Conservation (phyloP, 768 basidiomycete genomes). For the Pleurotus sapidus region DNA sequence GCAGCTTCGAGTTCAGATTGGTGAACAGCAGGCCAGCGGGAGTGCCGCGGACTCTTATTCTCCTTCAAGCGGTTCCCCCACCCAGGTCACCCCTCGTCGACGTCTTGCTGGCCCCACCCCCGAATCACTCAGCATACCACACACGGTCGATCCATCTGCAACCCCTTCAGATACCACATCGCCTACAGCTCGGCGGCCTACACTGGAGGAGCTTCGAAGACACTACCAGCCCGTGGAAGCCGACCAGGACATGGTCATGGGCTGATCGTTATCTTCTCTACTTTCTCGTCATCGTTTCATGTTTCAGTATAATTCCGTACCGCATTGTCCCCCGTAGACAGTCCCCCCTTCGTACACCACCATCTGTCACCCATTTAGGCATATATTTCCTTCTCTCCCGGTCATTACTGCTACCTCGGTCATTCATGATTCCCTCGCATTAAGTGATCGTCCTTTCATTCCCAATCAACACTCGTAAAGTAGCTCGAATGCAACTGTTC, state of each 20-base stretch:
- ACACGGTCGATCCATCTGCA: background rate
- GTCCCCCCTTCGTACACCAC: too few relatives aligned
- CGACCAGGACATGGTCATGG: conserved; percentile 5
- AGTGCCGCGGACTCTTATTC: background rate
- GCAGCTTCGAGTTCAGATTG: background rate
- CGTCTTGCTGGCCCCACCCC: background rate
- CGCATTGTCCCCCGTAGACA: too few relatives aligned
- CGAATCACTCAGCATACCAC: background rate
- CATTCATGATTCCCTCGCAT: too few relatives aligned
- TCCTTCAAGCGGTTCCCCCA: background rate
- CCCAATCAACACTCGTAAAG: too few relatives aligned
- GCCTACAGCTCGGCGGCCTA: background rate
- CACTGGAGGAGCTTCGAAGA: background rate
- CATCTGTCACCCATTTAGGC: too few relatives aligned
- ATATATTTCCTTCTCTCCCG: too few relatives aligned
- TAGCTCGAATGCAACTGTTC: too few relatives aligned
- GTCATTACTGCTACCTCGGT: too few relatives aligned
- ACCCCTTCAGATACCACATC: background rate
- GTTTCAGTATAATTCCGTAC: too few relatives aligned
- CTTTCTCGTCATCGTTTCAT: too few relatives aligned
- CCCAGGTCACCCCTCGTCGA: background rate
- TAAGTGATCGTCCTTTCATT: too few relatives aligned
- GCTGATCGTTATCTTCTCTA: background rate
- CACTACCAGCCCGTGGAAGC: background rate
- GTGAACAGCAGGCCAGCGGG: background rate